Conservation (phyloP, 306 rosid genomes). For the Cucurbita pepo region DNA sequence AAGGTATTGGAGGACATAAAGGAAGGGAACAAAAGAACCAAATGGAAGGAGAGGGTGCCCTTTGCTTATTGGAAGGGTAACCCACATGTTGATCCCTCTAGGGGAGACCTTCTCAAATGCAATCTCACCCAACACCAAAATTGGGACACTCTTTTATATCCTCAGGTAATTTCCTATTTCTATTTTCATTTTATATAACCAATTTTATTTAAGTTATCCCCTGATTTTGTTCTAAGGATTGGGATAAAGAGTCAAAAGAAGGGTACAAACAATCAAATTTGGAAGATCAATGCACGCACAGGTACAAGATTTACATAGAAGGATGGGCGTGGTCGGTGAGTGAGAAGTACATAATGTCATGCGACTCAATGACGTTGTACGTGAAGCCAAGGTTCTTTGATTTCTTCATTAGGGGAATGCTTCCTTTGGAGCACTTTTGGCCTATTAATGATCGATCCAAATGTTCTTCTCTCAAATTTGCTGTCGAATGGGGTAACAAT, state of each 20-base stretch:
- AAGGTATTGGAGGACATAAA: constrained; percentile 27
- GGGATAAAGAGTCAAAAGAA: constrained; percentile 48
- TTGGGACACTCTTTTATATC: constrained; percentile 51
- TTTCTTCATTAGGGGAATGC: constrained; percentile 50
- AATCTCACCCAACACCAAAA: constrained; percentile 37
- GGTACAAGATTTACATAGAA: constrained; percentile 64
- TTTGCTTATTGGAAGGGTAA: constrained; percentile 89
- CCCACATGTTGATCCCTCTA: constrained; percentile 39
- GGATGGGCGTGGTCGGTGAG: constrained; percentile 80
- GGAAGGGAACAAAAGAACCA: constrained; percentile 50
- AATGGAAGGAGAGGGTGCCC: constrained; percentile 66
- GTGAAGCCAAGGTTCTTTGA: constrained; percentile 43
- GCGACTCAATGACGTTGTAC: constrained; percentile 41
- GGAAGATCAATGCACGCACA: constrained; percentile 63
- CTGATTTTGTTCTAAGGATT: constrained; percentile 28
- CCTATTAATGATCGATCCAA: constrained; percentile 38
- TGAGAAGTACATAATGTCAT: constrained; percentile 61
- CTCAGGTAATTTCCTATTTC: constrained; percentile 22
- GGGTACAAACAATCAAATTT: constrained; percentile 57
- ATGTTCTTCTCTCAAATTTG: constrained; percentile 59
- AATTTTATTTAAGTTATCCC: no score
- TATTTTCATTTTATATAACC: not conserved
- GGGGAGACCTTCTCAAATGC: constrained; percentile 58
- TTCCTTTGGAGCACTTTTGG: constrained; percentile 64
- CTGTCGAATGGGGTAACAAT: constrained; percentile 70